Percentiles rank a stretch among this genome's conserved stretches.
Conservation (phyloP, 2,329 filamentous ascomycete genomes). For the Laburnicola sp. region DNA sequence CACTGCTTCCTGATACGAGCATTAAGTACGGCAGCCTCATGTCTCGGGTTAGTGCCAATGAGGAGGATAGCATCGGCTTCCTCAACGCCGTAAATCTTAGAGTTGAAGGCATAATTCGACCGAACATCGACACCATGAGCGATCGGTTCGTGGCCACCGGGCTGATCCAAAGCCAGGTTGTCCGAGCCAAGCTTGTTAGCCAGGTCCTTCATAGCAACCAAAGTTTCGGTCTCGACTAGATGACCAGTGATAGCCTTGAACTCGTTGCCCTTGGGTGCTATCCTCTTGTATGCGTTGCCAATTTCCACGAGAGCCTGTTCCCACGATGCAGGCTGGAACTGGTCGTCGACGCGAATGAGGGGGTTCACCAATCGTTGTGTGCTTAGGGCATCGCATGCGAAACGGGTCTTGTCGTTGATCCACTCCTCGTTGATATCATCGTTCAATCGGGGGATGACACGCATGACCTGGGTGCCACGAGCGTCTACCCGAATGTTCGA, state of each 20-base stretch:
- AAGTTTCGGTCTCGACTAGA: constrained; percentile 85
- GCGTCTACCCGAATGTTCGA: constrained; percentile 95
- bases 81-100: constrained; percentile 88
- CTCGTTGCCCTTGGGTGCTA: constrained; percentile 85
- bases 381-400: constrained; percentile 94
- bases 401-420: constrained; percentile 98
- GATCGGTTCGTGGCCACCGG: constrained; percentile 77
- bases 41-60: constrained; percentile 90
- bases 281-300: constrained; percentile 73
- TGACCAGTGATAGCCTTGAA: constrained; percentile 95
- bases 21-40: constrained; percentile 93
- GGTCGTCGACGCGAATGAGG: constrained; percentile 81
- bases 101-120: constrained; percentile 97
- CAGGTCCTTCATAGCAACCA: constrained; percentile 96
- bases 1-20: constrained; percentile 98
- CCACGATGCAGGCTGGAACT: constrained; percentile 92
- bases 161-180: constrained; percentile 90
- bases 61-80: constrained; percentile 90
- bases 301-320: constrained; percentile 93
- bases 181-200: constrained; percentile 96
- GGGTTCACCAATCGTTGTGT: constrained; percentile 95
- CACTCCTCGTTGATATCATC: constrained; percentile 99
- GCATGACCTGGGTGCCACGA: constrained; percentile 93
- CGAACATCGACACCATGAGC: constrained; percentile 92
- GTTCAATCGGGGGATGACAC: constrained; percentile 87